Evolutionary conservation across 1,284 basidiomycete species (phyloP).

Genomic region (Xerocomus amazonicus): DNA sequence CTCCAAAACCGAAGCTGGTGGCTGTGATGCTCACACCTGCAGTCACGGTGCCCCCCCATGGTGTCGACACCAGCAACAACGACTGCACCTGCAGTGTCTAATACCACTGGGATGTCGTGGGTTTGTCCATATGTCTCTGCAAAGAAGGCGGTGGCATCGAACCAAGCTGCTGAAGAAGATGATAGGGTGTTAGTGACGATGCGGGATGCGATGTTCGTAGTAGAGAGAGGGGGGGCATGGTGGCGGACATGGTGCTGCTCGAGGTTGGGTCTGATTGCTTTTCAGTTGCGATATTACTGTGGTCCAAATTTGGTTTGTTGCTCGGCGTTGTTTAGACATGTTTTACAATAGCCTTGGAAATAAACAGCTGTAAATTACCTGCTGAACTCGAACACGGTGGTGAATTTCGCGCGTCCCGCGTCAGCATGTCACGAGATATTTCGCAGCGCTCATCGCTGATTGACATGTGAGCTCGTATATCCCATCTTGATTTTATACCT

Average conservation of each 20-base stretch:
- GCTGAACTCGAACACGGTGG: constrained; percentile 9
- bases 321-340: constrained; percentile 16
- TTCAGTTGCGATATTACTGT: neutral
- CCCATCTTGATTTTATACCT: neutral
- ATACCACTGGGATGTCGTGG: constrained; percentile 42
- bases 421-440: constrained; percentile 41
- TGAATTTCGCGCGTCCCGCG: neutral
- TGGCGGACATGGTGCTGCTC: constrained; percentile 67
- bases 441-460: constrained; percentile 46
- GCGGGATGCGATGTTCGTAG: constrained; percentile 75
- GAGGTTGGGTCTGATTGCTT: constrained; percentile 54
- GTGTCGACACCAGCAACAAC: constrained; percentile 36
- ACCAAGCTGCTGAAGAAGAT: constrained; percentile 46
- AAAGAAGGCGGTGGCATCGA: constrained; percentile 26
- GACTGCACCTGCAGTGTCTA: constrained; percentile 24
- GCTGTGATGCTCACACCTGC: constrained; percentile 25
- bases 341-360: constrained; percentile 27
- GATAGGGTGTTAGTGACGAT: constrained; percentile 58
- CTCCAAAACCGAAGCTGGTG: constrained; percentile 46
- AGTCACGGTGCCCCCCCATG: constrained; percentile 25
- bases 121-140: constrained; percentile 62
- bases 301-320: neutral
- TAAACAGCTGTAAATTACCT: constrained; percentile 24
- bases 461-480: constrained; percentile 40
- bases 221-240: constrained; percentile 78